These are phyloP conservation scores for Talaromyces trachyspermus DNA, from an alignment of 495 filamentous ascomycete genomes.

Conservation along the genomic window DNA sequence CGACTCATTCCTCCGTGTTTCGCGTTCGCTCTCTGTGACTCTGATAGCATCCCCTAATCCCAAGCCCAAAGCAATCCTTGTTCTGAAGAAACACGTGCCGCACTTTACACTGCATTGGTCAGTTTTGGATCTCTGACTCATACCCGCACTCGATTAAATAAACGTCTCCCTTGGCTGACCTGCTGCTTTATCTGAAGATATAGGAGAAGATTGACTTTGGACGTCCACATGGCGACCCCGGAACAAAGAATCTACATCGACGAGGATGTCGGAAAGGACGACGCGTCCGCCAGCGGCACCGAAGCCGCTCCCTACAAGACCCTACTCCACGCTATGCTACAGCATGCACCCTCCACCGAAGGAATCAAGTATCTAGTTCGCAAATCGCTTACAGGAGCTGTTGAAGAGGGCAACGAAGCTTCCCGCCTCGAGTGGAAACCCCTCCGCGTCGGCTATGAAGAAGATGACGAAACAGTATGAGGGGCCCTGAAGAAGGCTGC, in stretches of 20 bases:
- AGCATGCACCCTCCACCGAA: conserved; percentile 51
- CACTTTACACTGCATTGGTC: too few relatives aligned
- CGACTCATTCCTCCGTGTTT: too few relatives aligned
- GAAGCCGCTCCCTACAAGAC: conserved; percentile 73
- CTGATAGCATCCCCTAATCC: too few relatives aligned
- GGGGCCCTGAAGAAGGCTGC: conserved; percentile 69
- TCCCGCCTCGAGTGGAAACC: conserved; percentile 64
- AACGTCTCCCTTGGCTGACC: too few relatives aligned
- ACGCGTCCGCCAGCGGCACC: conserved; percentile 56
- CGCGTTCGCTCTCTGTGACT: too few relatives aligned
- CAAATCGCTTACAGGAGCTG: conserved; percentile 49
- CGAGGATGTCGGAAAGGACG: conserved; percentile 69
- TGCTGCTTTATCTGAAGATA: too few relatives aligned
- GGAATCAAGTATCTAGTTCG: conserved; percentile 58
- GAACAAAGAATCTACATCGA: conserved; percentile 59
- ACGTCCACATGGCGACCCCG: conserved; percentile 5
- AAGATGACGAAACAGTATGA: conserved; percentile 69
- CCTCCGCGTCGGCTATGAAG: conserved; percentile 75
- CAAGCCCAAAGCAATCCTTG: too few relatives aligned
- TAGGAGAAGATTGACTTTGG: not conserved
- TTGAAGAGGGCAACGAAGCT: conserved; percentile 38
- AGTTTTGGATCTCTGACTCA: too few relatives aligned
- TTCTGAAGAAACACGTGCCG: too few relatives aligned
- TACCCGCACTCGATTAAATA: too few relatives aligned
- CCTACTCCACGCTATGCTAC: conserved; percentile 66